Base-by-base conservation (phyloP, 148 eudicot genomes). In the Rhododendron griersonianum region DNA sequence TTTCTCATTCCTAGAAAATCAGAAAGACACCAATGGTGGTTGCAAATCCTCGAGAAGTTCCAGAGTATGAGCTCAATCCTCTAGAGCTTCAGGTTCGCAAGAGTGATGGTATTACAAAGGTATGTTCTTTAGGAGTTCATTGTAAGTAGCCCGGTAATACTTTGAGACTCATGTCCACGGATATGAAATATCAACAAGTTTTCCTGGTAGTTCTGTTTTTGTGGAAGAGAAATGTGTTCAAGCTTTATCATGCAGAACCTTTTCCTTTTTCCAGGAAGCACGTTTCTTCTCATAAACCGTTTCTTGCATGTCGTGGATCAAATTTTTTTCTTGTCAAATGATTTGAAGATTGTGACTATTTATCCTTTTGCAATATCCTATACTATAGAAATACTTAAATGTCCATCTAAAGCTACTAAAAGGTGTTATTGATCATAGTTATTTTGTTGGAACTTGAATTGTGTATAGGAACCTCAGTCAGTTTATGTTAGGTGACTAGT, bases 61-160 rank as follows among this genome's bases (percentile, higher is more conserved):
- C 99, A 23, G 99, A 98, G 88, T 98, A 98, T 80, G 99, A 98
- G 92, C 99, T 98, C 85, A 98, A 98, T 91, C 99, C 98, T 28
- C 87, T 92, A 83, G 99, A 95, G 87, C 95, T 98, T 89, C 98
- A 98, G 88, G 92, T 98, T 87, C 99, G 99, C 83, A 95, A 92
- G 87, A 90, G 92, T 73, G 99, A 98, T 92, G 98, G 98, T 80
- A 98, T 98, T 89, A 91, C 99, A 48, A 98, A 94, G 98, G 99
- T 86, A 91, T 87, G 92, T 39, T 82, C 75, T 85, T 89, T 63
- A 41, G 35, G 2, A 33, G 35, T 67, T 73, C 37, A 59, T 50
- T 81, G 1, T 61, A 44, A 10, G 28, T 45, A 8, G 35, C 9
- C 47, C 55, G 16, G 39, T 57, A 19, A 65, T 73, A 14, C 57